phyloP scores from a whole-genome alignment of 2,329 filamentous ascomycete species.

The Ampelomyces quisqualis region DNA sequence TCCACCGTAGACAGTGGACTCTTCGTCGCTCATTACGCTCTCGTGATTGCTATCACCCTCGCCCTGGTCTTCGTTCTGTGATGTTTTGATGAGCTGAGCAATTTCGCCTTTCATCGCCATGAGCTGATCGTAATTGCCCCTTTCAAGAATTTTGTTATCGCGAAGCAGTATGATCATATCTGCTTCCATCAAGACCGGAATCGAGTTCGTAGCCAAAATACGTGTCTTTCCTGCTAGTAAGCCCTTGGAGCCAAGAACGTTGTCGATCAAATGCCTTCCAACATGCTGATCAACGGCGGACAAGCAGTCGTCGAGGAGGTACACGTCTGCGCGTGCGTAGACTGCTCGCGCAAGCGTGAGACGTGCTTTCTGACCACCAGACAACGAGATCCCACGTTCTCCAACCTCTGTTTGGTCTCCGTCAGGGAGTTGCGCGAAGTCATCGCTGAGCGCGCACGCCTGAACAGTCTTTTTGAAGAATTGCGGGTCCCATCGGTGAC shows the following conservation, averaged over 20 bases:
- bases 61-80: conserved; percentile 57
- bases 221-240: conserved; percentile 83
- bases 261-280: conserved; percentile 89
- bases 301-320: conserved; percentile 88
- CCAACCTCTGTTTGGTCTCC: conserved; percentile 96
- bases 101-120: conserved; percentile 94
- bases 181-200: conserved; percentile 83
- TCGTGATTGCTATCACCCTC: conserved; percentile 49
- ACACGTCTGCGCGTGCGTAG: conserved; percentile 94
- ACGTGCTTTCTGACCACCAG: conserved; percentile 93
- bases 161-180: conserved; percentile 85
- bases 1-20: conserved; percentile 58
- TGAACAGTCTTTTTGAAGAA: conserved; percentile 94
- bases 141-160: conserved; percentile 80
- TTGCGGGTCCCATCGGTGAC: conserved; percentile 85
- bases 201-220: conserved; percentile 92
- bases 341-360: conserved; percentile 90
- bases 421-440: conserved; percentile 89
- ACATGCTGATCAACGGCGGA: conserved; percentile 99
- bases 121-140: conserved; percentile 85
- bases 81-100: conserved; percentile 76
- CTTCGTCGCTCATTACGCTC: conserved; percentile 67
- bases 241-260: conserved; percentile 83
- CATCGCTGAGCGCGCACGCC: conserved; percentile 86
- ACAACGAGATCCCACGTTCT: conserved; percentile 93